Conservation (phyloP, 2,329 filamentous ascomycete genomes). For the Penicillium sclerotigenum region DNA sequence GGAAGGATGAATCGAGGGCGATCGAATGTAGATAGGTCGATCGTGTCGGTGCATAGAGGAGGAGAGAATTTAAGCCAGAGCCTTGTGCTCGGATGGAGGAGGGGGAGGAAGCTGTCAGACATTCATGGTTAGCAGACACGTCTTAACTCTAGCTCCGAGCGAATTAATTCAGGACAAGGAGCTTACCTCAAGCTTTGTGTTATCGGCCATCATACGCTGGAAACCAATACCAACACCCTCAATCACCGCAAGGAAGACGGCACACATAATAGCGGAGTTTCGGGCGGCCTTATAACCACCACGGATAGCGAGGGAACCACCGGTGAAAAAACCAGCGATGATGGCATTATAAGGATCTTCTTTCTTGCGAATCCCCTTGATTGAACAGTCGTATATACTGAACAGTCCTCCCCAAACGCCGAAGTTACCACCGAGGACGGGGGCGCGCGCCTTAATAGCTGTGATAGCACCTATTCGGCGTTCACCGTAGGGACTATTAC, state of each 20-base stretch:
- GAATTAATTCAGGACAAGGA: neutral
- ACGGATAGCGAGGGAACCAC: slow-evolving; percentile 84
- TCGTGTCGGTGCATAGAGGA: neutral
- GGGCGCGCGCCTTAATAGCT: slow-evolving; percentile 94
- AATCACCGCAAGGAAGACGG: slow-evolving; percentile 89
- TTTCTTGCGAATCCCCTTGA: slow-evolving; percentile 92
- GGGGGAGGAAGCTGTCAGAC: slow-evolving; percentile 32
- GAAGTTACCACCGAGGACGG: slow-evolving; percentile 95
- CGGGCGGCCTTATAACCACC: slow-evolving; percentile 88
- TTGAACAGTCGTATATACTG: slow-evolving; percentile 91
- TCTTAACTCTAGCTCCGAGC: neutral
- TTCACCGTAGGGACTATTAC: slow-evolving; percentile 88
- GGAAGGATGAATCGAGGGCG: slow-evolving; percentile 14
- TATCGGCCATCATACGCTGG: slow-evolving; percentile 88
- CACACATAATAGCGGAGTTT: slow-evolving; percentile 95
- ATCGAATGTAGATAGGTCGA: slow-evolving; percentile 8
- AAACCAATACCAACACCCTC: slow-evolving; percentile 97
- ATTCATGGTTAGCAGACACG: neutral
- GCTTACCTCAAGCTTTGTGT: slow-evolving; percentile 68
- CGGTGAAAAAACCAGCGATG: slow-evolving; percentile 95
- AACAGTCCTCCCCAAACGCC: slow-evolving; percentile 97
- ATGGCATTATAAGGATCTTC: slow-evolving; percentile 98
- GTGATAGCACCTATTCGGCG: slow-evolving; percentile 92
- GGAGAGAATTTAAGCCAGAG: slow-evolving; percentile 31
- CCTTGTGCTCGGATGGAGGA: slow-evolving; percentile 37